These are phyloP conservation scores for Schwanniomyces vanrijiae DNA, from an alignment of 805 yeast genomes.

Conservation along the genomic window DNA sequence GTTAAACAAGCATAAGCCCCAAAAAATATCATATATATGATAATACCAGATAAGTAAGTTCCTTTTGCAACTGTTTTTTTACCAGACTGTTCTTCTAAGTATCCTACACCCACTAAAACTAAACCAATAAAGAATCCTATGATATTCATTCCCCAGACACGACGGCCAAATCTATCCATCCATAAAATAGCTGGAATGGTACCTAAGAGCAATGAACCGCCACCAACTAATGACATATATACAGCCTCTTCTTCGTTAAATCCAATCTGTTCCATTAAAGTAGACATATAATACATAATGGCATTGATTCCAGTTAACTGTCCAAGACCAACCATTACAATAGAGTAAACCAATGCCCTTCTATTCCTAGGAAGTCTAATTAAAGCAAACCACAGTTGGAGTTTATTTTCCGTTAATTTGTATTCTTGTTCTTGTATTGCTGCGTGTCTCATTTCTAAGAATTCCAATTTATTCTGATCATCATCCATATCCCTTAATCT, in stretches of 20 bases:
- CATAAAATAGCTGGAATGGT: slow-evolving; percentile 64
- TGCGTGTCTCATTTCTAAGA: slow-evolving; percentile 55
- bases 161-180: slow-evolving; percentile 58
- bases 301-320: slow-evolving; percentile 72
- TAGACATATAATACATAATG: slow-evolving; percentile 63
- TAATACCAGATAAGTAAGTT: slow-evolving; percentile 60
- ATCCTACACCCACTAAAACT: slow-evolving; percentile 59
- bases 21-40: slow-evolving; percentile 63
- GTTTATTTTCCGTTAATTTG: slow-evolving; percentile 29
- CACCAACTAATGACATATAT: slow-evolving; percentile 69
- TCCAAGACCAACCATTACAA: slow-evolving; percentile 57
- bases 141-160: slow-evolving; percentile 59
- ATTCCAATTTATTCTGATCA: slow-evolving; percentile 48
- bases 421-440: slow-evolving; percentile 47
- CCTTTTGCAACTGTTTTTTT: slow-evolving; percentile 45
- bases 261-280: slow-evolving; percentile 55
- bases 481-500: slow-evolving; percentile 50
- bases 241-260: slow-evolving; percentile 52
- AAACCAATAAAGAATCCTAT: slow-evolving; percentile 62
- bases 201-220: slow-evolving; percentile 61
- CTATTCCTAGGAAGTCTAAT: slow-evolving; percentile 57
- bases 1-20: slow-evolving; percentile 68
- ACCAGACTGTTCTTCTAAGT: slow-evolving; percentile 40
- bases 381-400: slow-evolving; percentile 50
- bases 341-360: slow-evolving; percentile 58